Evolutionary conservation across 2,329 filamentous ascomycete species (phyloP), one percentile per base, ranked within the genome.

Genomic region (Colletotrichum tropicale): DNA sequence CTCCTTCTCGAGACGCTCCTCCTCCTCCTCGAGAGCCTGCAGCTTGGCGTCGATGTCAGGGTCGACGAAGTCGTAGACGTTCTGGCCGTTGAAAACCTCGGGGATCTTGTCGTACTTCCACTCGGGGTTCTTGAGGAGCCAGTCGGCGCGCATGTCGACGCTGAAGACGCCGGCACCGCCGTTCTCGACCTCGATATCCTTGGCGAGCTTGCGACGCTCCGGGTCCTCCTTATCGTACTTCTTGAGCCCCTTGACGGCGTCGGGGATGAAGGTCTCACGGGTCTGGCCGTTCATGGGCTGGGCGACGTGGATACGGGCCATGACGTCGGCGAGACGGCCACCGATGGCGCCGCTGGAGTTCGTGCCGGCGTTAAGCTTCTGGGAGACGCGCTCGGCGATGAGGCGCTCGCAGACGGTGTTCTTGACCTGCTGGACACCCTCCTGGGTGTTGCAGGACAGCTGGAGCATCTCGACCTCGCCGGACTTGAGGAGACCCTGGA

Each of bases 51-150:
- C 97, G 83, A 99, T 99, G 71, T 99, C 98, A 2, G 96, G 96
- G 82, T 98, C 97, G 82, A 99, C 93, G 85, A 95, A 99, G 86
- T 99, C 97, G 87, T 96, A 97, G 74, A 99, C 95, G 85, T 99
- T 99, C 90, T 96, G 96, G 85, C 97, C 97, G 82, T 98, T 93
- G 85, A 96, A 94, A 65, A 98, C 90, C 86, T 99, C 97, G 36
- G 97, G 97, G 71, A 98, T 94, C 86, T 94, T 95, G 88, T 99
- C 98, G 84, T 98, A 92, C 85, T 98, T 98, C 97, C 97, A 98
- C 74, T 97, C 95, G 56, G 94, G 92, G 83, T 98, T 92, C 78
- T 94, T 95, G 77, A 98, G 92, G 18, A 96, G 86, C 85, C 98
- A 99, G 82, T 97, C 94, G 83, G 95, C 92, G 84, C 95, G 94